Evolutionary conservation across 805 yeast species (phyloP).

Genomic region (Saccharomycopsis sp.): DNA sequence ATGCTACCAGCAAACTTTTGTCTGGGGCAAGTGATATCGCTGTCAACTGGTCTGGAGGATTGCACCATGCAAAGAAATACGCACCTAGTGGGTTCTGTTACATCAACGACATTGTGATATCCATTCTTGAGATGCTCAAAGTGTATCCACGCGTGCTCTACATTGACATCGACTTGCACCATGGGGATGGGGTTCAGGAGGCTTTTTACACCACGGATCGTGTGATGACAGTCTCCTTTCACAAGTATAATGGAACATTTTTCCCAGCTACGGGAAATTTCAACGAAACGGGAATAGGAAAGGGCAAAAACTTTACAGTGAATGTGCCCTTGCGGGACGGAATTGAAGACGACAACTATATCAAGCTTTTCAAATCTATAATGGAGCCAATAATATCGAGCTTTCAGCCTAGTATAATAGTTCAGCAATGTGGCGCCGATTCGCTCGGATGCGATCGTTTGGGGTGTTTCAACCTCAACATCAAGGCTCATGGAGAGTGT

Average conservation of each 20-base stretch:
- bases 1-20: conserved; percentile 81
- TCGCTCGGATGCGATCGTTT: conserved; percentile 87
- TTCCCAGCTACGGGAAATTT: conserved; percentile 97
- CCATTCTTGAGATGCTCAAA: conserved; percentile 45
- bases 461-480: conserved; percentile 89
- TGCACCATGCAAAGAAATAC: conserved; percentile 57
- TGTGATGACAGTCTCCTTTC: conserved; percentile 58
- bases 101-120: conserved; percentile 59
- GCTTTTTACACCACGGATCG: conserved; percentile 52
- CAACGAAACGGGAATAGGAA: conserved; percentile 83
- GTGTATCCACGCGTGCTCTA: conserved; percentile 45
- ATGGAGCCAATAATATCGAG: conserved; percentile 86
- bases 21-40: conserved; percentile 82
- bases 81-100: conserved; percentile 69
- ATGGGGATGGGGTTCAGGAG: conserved; percentile 72
- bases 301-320: conserved; percentile 80
- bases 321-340: conserved; percentile 95
- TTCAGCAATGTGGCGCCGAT: conserved; percentile 97
- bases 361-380: conserved; percentile 68
- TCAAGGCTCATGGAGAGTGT: conserved; percentile 93
- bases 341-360: conserved; percentile 85
- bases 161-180: conserved; percentile 69
- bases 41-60: conserved; percentile 74
- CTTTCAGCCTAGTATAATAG: conserved; percentile 90
- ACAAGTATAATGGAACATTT: conserved; percentile 84